A percentile compares a stretch with the other conserved stretches of the same genome.
phyloP scores from a whole-genome alignment of 371 early-diverging fungal genomes.

The Quaeritorhiza haematococci region DNA sequence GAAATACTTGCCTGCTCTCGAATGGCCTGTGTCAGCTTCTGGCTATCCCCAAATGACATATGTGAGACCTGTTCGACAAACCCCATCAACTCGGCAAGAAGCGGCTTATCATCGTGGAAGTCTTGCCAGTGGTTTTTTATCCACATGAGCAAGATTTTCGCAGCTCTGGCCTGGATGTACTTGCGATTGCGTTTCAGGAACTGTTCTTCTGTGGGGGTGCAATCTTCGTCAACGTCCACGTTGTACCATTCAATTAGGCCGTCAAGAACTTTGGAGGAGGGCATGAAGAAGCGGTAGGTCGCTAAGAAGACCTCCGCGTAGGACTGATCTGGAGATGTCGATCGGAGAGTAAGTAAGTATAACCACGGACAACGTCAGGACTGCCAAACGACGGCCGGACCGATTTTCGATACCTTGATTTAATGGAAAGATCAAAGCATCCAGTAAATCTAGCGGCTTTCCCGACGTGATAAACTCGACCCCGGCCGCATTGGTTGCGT shows the following conservation, averaged over 20 bases:
- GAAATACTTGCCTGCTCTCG: constrained; percentile 36
- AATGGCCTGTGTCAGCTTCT: constrained; percentile 45
- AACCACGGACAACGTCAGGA: not conserved
- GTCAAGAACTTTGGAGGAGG: constrained; percentile 25
- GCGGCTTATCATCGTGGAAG: constrained; percentile 26
- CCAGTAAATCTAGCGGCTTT: constrained; percentile 28
- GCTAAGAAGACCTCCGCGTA: constrained; percentile 45
- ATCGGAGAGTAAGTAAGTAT: not conserved
- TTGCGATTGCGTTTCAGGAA: constrained; percentile 31
- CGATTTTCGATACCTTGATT: constrained; percentile 27
- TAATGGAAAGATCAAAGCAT: constrained; percentile 43
- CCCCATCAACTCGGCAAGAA: constrained; percentile 27
- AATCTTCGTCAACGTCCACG: constrained; percentile 28
- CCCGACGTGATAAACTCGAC: constrained; percentile 28
- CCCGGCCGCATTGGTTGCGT: constrained; percentile 12
- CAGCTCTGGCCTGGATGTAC: constrained; percentile 33
- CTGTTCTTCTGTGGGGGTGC: constrained; percentile 12
- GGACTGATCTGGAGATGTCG: constrained; percentile 27
- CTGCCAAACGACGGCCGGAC: not conserved
- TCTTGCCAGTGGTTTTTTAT: constrained; percentile 49
- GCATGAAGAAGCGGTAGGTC: constrained; percentile 41
- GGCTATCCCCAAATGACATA: constrained; percentile 39
- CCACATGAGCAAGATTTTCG: constrained; percentile 38
- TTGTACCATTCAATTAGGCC: constrained; percentile 48
- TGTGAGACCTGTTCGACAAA: constrained; percentile 35